phyloP scores from a whole-genome alignment of 371 early-diverging fungal species.

The Mucor irregularis region DNA sequence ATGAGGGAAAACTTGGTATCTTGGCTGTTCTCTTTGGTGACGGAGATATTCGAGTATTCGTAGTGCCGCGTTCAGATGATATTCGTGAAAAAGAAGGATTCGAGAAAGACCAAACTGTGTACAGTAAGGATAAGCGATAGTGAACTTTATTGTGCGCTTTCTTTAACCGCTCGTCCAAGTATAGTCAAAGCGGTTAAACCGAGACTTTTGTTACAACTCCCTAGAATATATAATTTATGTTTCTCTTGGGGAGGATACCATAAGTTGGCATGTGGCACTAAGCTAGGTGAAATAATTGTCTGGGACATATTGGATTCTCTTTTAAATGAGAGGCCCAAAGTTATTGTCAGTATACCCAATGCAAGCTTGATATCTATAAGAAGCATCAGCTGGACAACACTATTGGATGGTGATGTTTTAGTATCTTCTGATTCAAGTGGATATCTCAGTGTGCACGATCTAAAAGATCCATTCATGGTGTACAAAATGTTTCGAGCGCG shows the following conservation, averaged over 20 bases:
- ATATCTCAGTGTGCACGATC: slow-evolving; percentile 4
- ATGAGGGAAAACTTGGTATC: slow-evolving; percentile 54
- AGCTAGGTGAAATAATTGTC: slow-evolving; percentile 25
- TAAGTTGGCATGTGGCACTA: slow-evolving; percentile 29
- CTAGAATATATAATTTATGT: slow-evolving; percentile 8
- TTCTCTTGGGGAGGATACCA: slow-evolving; percentile 29
- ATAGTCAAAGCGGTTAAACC: slow-evolving; percentile 26
- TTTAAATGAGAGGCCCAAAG: not conserved
- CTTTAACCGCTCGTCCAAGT: too few species aligned
- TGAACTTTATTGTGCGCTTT: not conserved
- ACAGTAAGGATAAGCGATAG: too few species aligned
- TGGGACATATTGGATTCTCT: slow-evolving; percentile 31
- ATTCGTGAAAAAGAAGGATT: slow-evolving; percentile 14
- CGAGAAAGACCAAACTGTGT: slow-evolving; percentile 10
- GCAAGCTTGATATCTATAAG: not conserved
- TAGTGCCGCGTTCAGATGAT: slow-evolving; percentile 57
- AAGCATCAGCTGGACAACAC: slow-evolving; percentile 10
- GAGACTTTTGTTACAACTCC: slow-evolving; percentile 15
- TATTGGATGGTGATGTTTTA: not conserved
- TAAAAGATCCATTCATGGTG: slow-evolving; percentile 14
- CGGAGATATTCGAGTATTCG: slow-evolving; percentile 52
- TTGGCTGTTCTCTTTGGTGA: slow-evolving; percentile 57
- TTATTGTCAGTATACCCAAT: slow-evolving; percentile 6
- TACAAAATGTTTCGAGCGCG: slow-evolving; percentile 3
- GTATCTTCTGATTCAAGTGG: slow-evolving; percentile 8